Conservation (phyloP, 2,329 filamentous ascomycete genomes). For the Xylaria arbuscula region DNA sequence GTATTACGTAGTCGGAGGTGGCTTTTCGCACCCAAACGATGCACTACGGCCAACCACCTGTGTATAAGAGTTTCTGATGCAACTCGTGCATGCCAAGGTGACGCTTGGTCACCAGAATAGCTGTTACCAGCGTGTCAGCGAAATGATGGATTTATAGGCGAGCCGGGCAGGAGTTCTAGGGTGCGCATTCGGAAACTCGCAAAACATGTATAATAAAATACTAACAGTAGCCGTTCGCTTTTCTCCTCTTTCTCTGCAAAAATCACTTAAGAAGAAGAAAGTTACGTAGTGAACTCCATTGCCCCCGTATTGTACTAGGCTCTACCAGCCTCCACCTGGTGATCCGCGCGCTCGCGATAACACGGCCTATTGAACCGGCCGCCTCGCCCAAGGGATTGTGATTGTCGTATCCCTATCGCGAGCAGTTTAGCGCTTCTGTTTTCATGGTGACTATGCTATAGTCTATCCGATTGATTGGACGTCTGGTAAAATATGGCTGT, state of each 20-base stretch:
- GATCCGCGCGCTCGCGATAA: too few species aligned
- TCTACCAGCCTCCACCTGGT: too few species aligned
- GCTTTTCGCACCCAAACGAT: background rate
- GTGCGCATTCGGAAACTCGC: background rate
- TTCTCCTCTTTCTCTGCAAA: background rate
- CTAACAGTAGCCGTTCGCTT: too few species aligned
- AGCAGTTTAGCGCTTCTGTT: conserved; percentile 48
- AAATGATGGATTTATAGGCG: conserved; percentile 45
- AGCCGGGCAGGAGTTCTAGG: conserved; percentile 45
- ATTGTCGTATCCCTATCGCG: too few species aligned
- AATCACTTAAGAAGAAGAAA: too few species aligned
- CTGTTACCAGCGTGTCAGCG: conserved; percentile 48
- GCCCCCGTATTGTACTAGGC: too few species aligned
- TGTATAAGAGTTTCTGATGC: conserved; percentile 49
- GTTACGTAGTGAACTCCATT: too few species aligned
- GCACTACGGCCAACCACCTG: conserved; percentile 38
- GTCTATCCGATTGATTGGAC: conserved; percentile 50
- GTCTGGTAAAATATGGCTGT: background rate
- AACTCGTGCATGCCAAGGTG: conserved; percentile 49
- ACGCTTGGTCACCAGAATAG: conserved; percentile 41
- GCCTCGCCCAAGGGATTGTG: too few species aligned
- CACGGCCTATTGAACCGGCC: too few species aligned
- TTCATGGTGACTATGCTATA: conserved; percentile 68
- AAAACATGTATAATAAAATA: background rate
- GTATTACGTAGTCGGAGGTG: background rate